Conservation (phyloP, 176 grass and related monocot genomes). For the Musa beccarii region DNA sequence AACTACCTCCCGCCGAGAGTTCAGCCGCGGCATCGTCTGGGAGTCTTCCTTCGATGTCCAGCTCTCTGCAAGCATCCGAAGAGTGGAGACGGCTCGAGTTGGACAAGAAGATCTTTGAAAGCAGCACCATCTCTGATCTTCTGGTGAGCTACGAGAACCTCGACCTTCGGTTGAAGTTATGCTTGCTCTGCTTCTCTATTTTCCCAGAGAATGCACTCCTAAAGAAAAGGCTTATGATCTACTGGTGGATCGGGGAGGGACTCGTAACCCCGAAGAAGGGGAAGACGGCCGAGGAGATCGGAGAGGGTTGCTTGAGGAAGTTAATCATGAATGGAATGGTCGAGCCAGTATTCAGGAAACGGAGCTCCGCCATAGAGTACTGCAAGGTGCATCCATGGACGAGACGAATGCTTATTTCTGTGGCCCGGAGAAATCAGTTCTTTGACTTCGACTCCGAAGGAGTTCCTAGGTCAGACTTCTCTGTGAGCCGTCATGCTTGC, state of each 20-base stretch:
- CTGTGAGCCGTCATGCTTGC: constrained; percentile 10
- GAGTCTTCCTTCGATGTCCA: not conserved
- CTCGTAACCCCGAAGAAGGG: constrained; percentile 11
- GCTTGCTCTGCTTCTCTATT: constrained; percentile 47
- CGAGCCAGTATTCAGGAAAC: constrained; percentile 18
- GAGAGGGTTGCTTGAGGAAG: constrained; percentile 27
- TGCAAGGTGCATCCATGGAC: constrained; percentile 48
- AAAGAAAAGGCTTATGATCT: constrained; percentile 40
- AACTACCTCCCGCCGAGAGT: not conserved
- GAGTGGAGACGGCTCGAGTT: not conserved
- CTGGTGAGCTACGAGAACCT: constrained; percentile 27
- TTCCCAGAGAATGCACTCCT: constrained; percentile 56
- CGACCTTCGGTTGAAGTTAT: constrained; percentile 38
- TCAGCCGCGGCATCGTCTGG: too few species aligned
- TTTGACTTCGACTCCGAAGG: constrained; percentile 44
- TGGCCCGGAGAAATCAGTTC: constrained; percentile 37
- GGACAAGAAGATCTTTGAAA: not conserved
- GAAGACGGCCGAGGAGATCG: constrained; percentile 1
- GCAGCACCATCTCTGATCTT: not conserved
- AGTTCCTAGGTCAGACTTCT: not conserved
- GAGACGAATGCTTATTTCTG: constrained; percentile 33
- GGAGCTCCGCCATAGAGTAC: not conserved
- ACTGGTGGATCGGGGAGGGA: constrained; percentile 44
- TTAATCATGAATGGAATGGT: constrained; percentile 35
- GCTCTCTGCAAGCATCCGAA: not conserved